Base-by-base conservation (phyloP, 2,329 filamentous ascomycete genomes). In the Fonsecaea erecta region DNA sequence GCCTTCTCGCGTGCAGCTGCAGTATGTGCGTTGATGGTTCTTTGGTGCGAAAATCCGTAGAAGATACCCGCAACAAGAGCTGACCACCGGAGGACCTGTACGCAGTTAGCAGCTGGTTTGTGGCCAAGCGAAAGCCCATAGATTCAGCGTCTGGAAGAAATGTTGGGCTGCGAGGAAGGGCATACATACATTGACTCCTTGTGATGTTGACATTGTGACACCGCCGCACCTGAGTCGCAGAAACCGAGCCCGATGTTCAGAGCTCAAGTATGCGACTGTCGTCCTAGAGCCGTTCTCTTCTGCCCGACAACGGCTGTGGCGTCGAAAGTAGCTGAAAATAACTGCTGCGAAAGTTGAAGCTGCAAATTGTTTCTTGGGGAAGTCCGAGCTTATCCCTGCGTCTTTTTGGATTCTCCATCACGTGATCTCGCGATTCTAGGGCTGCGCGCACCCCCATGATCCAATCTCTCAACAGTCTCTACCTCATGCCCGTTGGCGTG, bases 1-100 rank as follows among this genome's bases (percentile, higher is more conserved):
- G 88, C 87, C 80, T 96, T 83, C 74, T 87, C 85, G 74, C 89
- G 86, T 72, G 88, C 84, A 68, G 85, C 81, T 81, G 88, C 90
- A 76, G 93, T 88, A 75, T 86, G 80, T 63, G 90, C 80, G 73
- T 83, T 89, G 80, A 99, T 90, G 69, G 87, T 86, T 76, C 90
- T 85, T 84, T 99, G 95, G 84, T 97, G 94, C 81, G 89, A 91
- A 84, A 97, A 88, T 79, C 95, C 95, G 84, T 99, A 99, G 83
- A 97, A 89, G 78, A 98, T 83, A 78, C 95, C 95, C 76, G 92
- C 85, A 76, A 89, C 91, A 73, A 99, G 91, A 78, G 93, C 93
- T 77, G 93, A 94, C 86, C 94, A 99, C 82, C 95, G 93, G 80
- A 98, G 87, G 80, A 99, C 94, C 95, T 99, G 80, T 59, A 74